Conservation (phyloP, 2,329 filamentous ascomycete genomes). For the Cadophora gregata region DNA sequence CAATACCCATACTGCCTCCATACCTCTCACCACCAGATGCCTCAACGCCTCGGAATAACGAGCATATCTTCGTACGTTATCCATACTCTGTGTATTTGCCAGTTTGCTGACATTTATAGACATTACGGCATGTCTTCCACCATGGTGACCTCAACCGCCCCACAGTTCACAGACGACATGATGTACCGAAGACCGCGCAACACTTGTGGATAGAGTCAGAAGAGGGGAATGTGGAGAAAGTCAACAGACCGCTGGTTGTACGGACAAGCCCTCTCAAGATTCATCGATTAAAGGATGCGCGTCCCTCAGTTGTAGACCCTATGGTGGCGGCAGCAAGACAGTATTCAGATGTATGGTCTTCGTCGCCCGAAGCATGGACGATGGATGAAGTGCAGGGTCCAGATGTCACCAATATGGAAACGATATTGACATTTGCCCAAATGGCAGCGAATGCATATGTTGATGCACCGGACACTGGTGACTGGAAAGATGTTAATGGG, state of each 20-base stretch:
- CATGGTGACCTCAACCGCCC: constrained; percentile 85
- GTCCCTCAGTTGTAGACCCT: constrained; percentile 76
- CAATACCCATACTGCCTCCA: constrained; percentile 44
- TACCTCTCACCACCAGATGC: constrained; percentile 49
- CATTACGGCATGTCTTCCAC: constrained; percentile 88
- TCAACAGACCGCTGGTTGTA: constrained; percentile 60
- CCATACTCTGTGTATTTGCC: constrained; percentile 14
- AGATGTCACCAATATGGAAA: constrained; percentile 84
- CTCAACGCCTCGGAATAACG: constrained; percentile 51
- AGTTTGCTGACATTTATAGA: constrained; percentile 46
- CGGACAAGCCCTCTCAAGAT: constrained; percentile 73
- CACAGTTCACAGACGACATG: constrained; percentile 75
- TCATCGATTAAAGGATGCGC: constrained; percentile 80
- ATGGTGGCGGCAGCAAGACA: constrained; percentile 76
- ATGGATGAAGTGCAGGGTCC: constrained; percentile 79
- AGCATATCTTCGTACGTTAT: constrained; percentile 61
- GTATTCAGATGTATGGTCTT: constrained; percentile 68
- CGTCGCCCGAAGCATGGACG: constrained; percentile 79
- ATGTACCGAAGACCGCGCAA: constrained; percentile 62
- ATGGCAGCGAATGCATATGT: constrained; percentile 94
- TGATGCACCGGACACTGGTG: constrained; percentile 68
- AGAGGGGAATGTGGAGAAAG: constrained; percentile 59
- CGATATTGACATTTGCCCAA: constrained; percentile 80
- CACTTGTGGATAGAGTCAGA: constrained; percentile 68
- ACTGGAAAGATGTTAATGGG: constrained; percentile 83